phyloP scores from a whole-genome alignment of 1,284 basidiomycete genomes.

The Thecaphora frezii region DNA sequence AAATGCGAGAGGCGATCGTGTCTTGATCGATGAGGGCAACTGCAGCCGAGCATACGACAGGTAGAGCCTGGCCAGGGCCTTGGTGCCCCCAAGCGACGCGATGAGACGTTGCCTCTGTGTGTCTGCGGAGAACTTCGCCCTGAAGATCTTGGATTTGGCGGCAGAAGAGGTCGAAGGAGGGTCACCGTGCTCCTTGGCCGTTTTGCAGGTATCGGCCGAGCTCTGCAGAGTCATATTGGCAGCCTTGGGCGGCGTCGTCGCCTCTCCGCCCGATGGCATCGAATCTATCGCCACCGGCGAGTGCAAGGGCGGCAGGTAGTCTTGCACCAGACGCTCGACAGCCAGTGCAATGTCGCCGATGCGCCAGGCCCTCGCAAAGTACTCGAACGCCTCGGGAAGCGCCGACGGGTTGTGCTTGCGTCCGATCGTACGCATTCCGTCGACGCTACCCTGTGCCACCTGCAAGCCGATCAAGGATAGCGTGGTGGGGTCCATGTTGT shows the following conservation, averaged over 20 bases:
- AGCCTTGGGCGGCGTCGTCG: neutral
- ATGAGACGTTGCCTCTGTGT: conserved; percentile 31
- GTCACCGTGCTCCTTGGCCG: neutral
- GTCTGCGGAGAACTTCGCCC: no score
- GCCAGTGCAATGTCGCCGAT: conserved; percentile 39
- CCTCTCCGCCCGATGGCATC: neutral
- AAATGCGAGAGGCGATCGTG: conserved; percentile 33
- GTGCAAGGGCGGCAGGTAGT: conserved; percentile 35
- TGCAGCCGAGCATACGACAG: conserved; percentile 38
- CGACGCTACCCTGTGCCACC: conserved; percentile 17
- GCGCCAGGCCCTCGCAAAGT: conserved; percentile 42
- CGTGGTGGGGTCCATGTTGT: conserved; percentile 47
- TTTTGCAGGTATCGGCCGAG: neutral
- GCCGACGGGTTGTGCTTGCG: conserved; percentile 3
- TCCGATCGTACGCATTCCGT: neutral
- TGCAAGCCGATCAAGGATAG: conserved; percentile 42
- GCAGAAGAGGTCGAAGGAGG: conserved; percentile 7
- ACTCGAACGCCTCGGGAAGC: conserved; percentile 39
- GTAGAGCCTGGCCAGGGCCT: conserved; percentile 39
- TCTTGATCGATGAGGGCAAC: conserved; percentile 21
- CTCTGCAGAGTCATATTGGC: neutral
- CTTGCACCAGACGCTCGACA: conserved; percentile 36
- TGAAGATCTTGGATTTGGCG: no score
- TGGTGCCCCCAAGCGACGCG: conserved; percentile 41
- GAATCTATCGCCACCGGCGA: neutral